phyloP scores from a whole-genome alignment of 2,329 filamentous ascomycete genomes.

The Colletotrichum sp. region DNA sequence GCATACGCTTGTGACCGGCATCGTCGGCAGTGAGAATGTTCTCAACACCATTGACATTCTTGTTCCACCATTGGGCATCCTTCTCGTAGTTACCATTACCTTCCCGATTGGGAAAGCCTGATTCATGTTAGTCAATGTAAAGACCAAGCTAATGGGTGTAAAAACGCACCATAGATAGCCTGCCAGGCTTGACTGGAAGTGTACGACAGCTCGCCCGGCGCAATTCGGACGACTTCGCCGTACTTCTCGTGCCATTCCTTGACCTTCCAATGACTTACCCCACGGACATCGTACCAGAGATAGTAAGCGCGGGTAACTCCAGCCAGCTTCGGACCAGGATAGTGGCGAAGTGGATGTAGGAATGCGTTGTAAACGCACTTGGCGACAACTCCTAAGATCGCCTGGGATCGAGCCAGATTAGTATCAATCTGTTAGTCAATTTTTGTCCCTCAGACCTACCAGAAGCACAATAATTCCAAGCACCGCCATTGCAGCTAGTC shows the following conservation, averaged over 20 bases:
- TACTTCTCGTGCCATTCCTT: slow-evolving; percentile 27
- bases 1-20: slow-evolving; percentile 24
- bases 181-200: slow-evolving; percentile 38
- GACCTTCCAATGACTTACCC: slow-evolving; percentile 16
- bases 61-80: slow-evolving; percentile 20
- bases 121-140: not conserved
- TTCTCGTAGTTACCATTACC: slow-evolving; percentile 13
- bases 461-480: not conserved
- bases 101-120: slow-evolving; percentile 10
- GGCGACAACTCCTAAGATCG: not conserved
- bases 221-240: slow-evolving; percentile 41
- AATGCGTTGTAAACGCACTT: slow-evolving; percentile 29
- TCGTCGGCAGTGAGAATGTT: slow-evolving; percentile 18
- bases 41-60: slow-evolving; percentile 18
- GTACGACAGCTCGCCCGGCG: slow-evolving; percentile 44
- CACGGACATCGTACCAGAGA: slow-evolving; percentile 11
- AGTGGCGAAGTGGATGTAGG: slow-evolving; percentile 33
- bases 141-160: not conserved
- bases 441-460: not conserved
- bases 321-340: slow-evolving; percentile 33
- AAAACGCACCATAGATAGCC: slow-evolving; percentile 39
- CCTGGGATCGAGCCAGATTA: not conserved
- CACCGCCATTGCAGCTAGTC: not conserved
- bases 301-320: slow-evolving; percentile 13
- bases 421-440: not conserved